Base-by-base conservation (phyloP, 306 rosid species). In the Cajanus cajan region DNA sequence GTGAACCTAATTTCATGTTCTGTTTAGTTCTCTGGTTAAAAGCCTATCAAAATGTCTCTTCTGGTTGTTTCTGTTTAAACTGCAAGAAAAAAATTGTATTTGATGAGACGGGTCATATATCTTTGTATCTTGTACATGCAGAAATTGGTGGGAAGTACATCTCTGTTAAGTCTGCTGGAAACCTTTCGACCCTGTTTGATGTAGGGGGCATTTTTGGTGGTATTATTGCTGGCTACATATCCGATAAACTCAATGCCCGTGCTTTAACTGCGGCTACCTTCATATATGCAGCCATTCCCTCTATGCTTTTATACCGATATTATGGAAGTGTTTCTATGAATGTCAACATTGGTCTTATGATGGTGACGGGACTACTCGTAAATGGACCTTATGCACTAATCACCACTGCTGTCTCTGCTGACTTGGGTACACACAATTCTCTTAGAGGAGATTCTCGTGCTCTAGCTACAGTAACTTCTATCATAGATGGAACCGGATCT, bases 351-450 rank as follows among this genome's bases (percentile, higher is more conserved):
- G 76, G 59, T 8, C 94, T 93, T 51, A 93, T 93, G 98, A 82
- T 91, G 86, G 66, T 86, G 71, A 86, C 93, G 58, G 98, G 98
- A 73, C 80, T 91, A 82, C 84, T 90, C 34, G 90, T 93, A 52
- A 93, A 93, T 62, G 98, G 96, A 0, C 98, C 98, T 19, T 93
- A 91, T 81, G 89, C 98, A 41, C 98, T 93, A 21, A 93, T 93
- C 66, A 93, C 98, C 52, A 91, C 96, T 4, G 94, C 98, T 15
- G 98, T 93, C 69, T 93, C 98, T 28, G 98, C 98, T 0, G 94
- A 93, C 71, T 89, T 93, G 84, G 98, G 98, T 6, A 88, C 96
- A 0, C 98, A 91, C 54, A 77, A 85, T 65, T 93, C 96, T 19
- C 93, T 93, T 34, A 79, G 66, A 83, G 96, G 93, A 21, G 84